Evolutionary conservation across 2,329 filamentous ascomycete species (phyloP).

Genomic region (Aureobasidium namibiae): DNA sequence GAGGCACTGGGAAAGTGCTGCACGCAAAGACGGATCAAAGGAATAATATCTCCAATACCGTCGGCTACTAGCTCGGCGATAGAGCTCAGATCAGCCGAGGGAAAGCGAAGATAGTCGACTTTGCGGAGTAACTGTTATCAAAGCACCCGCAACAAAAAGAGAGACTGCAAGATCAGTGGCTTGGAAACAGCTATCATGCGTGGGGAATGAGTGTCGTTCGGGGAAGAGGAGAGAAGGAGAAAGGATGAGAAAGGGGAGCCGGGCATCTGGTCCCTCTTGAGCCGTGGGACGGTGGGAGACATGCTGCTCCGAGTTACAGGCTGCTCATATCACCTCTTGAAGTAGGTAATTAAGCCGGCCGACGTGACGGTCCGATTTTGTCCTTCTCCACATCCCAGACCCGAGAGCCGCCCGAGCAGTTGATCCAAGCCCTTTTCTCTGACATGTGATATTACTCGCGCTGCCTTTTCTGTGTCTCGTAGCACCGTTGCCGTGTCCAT

Average conservation of each 20-base stretch:
- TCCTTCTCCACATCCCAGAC: slow-evolving; percentile 6
- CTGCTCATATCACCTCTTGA: neutral
- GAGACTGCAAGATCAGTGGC: neutral
- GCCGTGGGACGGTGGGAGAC: neutral
- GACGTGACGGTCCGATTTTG: neutral
- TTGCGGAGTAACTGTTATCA: slow-evolving; percentile 7
- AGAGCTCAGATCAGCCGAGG: slow-evolving; percentile 9
- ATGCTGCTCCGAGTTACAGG: neutral
- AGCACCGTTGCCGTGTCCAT: neutral
- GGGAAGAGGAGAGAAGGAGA: neutral
- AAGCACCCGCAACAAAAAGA: neutral
- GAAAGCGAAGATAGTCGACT: slow-evolving; percentile 7
- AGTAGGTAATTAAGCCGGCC: neutral
- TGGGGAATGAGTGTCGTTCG: neutral
- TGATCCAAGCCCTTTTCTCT: neutral
- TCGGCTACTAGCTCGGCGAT: slow-evolving; percentile 11
- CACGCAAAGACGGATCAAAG: slow-evolving; percentile 5
- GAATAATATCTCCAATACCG: neutral
- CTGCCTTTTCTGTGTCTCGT: neutral
- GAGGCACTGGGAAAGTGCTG: neutral
- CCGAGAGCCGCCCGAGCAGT: slow-evolving; percentile 3
- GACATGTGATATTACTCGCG: slow-evolving; percentile 8
- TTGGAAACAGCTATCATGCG: neutral
- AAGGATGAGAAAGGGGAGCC: neutral
- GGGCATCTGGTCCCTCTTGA: slow-evolving; percentile 1